Percentiles rank a stretch among this genome's conserved stretches.
phyloP scores from a whole-genome alignment of 441 rosid species.

The Gossypium davidsonii region DNA sequence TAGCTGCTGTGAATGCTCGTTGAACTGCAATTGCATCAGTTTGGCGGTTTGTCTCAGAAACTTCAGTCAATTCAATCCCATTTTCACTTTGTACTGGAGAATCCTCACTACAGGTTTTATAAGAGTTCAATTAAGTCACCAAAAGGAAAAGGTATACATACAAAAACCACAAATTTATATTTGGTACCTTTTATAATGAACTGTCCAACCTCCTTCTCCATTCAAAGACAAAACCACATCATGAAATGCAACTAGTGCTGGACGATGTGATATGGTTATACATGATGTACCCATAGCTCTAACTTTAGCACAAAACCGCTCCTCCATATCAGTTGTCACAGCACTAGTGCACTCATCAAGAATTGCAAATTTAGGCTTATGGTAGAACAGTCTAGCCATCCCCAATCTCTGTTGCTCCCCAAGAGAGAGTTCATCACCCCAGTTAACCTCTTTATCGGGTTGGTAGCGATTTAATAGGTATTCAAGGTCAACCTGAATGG shows the following conservation, averaged over 20 bases:
- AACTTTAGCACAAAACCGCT: conserved; percentile 93
- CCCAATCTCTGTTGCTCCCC: conserved; percentile 99
- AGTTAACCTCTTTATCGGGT: conserved; percentile 80
- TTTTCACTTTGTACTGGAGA: conserved; percentile 39
- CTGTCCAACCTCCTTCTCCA: conserved; percentile 97
- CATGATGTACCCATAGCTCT: conserved; percentile 99
- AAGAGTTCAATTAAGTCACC: conserved; percentile 12
- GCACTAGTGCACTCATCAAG: conserved; percentile 99
- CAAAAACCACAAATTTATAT: conserved; percentile 10
- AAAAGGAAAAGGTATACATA: conserved; percentile 10
- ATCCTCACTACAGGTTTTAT: conserved; percentile 54
- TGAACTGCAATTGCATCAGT: conserved; percentile 91
- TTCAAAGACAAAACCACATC: conserved; percentile 92
- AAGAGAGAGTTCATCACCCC: conserved; percentile 97
- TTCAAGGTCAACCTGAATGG: conserved; percentile 81
- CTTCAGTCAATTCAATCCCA: conserved; percentile 32
- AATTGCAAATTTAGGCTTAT: conserved; percentile 99
- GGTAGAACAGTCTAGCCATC: conserved; percentile 97
- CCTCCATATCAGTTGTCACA: conserved; percentile 99
- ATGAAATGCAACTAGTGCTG: conserved; percentile 97
- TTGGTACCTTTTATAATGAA: conserved; percentile 74
- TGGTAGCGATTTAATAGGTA: conserved; percentile 91
- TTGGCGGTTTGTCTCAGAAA: conserved; percentile 60
- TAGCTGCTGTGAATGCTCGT: conserved; percentile 64
- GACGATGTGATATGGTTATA: conserved; percentile 98